Conservation (phyloP, 108 stramenopile genomes). For the Nitzschia inconspicua region DNA sequence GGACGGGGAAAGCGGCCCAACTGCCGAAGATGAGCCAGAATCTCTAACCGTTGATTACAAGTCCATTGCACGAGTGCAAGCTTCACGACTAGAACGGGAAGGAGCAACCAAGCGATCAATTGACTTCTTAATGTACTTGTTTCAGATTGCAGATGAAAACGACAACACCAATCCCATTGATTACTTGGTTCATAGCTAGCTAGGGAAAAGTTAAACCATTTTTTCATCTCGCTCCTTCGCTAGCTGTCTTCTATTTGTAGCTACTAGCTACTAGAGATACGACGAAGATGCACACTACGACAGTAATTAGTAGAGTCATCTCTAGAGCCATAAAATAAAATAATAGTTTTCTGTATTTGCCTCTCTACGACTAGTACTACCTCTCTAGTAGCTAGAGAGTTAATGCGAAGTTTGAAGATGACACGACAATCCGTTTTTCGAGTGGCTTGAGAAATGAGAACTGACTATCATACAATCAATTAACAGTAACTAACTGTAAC, state of each 20-base stretch:
- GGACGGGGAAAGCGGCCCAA: not conserved
- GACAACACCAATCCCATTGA: conserved; percentile 25
- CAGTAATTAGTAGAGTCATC: not conserved
- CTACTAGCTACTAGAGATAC: not conserved
- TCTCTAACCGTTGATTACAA: conserved; percentile 4
- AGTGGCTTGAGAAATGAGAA: no score
- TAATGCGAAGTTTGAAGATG: no score
- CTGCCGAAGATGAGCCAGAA: not conserved
- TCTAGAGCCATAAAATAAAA: not conserved
- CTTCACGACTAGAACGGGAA: conserved; percentile 14
- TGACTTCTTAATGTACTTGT: conserved; percentile 18
- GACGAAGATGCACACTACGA: not conserved
- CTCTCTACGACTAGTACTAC: no score
- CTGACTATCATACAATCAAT: no score
- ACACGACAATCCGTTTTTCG: no score
- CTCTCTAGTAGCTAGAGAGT: no score
- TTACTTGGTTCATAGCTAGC: no score
- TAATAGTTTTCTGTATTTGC: not conserved
- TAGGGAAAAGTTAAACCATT: no score
- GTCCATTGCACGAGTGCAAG: conserved; percentile 7
- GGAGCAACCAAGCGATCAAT: conserved; percentile 27
- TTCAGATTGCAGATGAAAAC: conserved; percentile 17
- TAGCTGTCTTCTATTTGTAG: not conserved
- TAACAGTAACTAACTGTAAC: no score
- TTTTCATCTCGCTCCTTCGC: not conserved